Percentiles rank a stretch among this genome's conserved stretches.
Evolutionary conservation across 805 yeast genomes (phyloP).

Genomic region (Saccharomyces kudriavzevii): DNA sequence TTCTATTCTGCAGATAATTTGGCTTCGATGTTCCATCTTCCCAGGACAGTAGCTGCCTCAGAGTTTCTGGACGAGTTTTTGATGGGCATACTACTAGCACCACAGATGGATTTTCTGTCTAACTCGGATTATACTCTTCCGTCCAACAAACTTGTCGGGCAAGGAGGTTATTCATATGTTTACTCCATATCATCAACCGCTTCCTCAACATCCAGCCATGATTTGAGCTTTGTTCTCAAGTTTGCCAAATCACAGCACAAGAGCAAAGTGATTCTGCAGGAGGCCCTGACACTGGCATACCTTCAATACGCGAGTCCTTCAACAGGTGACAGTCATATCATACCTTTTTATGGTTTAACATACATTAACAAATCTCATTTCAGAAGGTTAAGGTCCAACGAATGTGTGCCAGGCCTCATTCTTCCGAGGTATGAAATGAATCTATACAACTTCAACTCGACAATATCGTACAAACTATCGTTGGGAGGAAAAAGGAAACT

Average conservation of each 20-base stretch:
- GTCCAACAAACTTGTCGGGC: constrained; percentile 6
- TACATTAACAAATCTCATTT: constrained; percentile 5
- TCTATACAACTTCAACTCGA: constrained; percentile 8
- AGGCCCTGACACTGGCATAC: constrained; percentile 7
- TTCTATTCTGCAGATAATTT: not conserved
- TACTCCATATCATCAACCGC: constrained; percentile 2
- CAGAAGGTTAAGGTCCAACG: constrained; percentile 3
- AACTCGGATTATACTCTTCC: constrained; percentile 3
- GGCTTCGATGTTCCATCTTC: not conserved
- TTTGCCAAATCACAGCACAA: constrained; percentile 11
- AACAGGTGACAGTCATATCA: not conserved
- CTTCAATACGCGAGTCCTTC: not conserved
- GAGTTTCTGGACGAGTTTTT: not conserved
- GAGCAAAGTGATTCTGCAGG: constrained; percentile 8
- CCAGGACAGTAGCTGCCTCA: not conserved
- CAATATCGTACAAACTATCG: not conserved
- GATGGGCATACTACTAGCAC: not conserved
- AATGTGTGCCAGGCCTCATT: constrained; percentile 10
- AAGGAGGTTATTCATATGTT: constrained; percentile 12
- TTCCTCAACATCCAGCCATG: not conserved
- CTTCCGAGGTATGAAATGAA: constrained; percentile 8
- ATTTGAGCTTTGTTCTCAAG: constrained; percentile 6
- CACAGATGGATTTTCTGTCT: constrained; percentile 6
- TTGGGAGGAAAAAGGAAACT: not conserved
- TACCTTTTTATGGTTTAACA: constrained; percentile 6